These are phyloP conservation scores for Acorus calamus DNA, from an alignment of 106 monocot species.

Conservation along the genomic window DNA sequence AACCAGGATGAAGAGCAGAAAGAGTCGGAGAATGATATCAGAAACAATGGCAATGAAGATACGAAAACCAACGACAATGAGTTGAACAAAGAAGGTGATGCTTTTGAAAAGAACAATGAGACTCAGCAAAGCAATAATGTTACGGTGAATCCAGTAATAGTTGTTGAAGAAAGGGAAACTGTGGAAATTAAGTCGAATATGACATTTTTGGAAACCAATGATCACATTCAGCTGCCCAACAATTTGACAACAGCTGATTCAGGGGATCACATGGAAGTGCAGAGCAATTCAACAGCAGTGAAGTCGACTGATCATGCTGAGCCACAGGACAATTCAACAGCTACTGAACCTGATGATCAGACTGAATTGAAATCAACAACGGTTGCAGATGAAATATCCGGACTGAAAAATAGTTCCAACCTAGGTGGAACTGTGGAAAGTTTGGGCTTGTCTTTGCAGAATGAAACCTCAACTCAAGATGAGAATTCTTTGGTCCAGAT, in stretches of 20 bases:
- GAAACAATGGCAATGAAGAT: conserved; percentile 6
- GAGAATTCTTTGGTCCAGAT: neutral
- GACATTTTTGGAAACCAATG: neutral
- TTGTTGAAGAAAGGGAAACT: too few relatives aligned
- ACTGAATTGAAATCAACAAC: neutral
- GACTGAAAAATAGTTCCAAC: conserved; percentile 7
- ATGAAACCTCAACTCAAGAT: neutral
- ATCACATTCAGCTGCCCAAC: neutral
- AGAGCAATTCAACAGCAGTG: conserved; percentile 2
- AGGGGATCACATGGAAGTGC: neutral
- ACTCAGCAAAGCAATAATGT: too few relatives aligned
- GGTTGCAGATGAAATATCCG: conserved; percentile 1
- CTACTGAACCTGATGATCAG: neutral
- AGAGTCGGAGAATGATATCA: neutral
- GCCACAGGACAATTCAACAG: conserved; percentile 1
- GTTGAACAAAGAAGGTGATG: conserved; percentile 3
- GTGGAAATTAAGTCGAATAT: neutral
- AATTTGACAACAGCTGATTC: conserved; percentile 2
- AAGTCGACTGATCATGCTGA: conserved; percentile 5
- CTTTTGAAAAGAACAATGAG: neutral
- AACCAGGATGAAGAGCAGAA: conserved; percentile 2
- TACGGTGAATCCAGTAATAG: too few relatives aligned
- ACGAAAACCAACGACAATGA: neutral
- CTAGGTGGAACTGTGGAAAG: neutral
- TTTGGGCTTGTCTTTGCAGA: neutral